Evolutionary conservation across 164 flowering plant species (phyloP).

Genomic region (Umbellularia californica): DNA sequence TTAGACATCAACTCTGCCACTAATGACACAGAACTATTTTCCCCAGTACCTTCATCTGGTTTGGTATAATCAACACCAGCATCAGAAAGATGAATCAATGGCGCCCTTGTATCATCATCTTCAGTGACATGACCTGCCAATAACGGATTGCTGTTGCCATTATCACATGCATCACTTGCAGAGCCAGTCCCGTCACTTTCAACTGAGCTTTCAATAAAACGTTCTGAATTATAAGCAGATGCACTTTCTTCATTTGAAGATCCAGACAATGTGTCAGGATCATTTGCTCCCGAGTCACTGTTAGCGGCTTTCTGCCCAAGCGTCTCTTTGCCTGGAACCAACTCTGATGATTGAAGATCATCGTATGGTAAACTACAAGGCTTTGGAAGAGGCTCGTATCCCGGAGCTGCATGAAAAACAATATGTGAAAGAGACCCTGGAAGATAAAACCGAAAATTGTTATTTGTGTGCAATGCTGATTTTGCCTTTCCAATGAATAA

Average conservation of each 20-base stretch:
- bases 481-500: conserved; percentile 42
- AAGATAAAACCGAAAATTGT: conserved; percentile 59
- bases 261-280: conserved; percentile 47
- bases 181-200: conserved; percentile 33
- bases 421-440: conserved; percentile 98
- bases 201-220: conserved; percentile 37
- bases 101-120: conserved; percentile 31
- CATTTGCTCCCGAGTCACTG: conserved; percentile 37
- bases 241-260: conserved; percentile 60
- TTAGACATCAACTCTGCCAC: conserved; percentile 62
- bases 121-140: conserved; percentile 13
- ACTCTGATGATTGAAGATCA: conserved; percentile 24
- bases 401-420: conserved; percentile 97
- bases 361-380: conserved; percentile 56
- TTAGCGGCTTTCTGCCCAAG: conserved; percentile 19
- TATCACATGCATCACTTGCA: conserved; percentile 17
- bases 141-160: background rate
- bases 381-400: conserved; percentile 94
- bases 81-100: conserved; percentile 73
- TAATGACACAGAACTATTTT: conserved; percentile 19
- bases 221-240: conserved; percentile 56
- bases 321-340: conserved; percentile 8
- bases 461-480: conserved; percentile 25
- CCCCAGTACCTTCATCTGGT: conserved; percentile 24
- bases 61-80: conserved; percentile 24